These are phyloP conservation scores for Yamadazyma conglobata DNA, from an alignment of 1,139 yeast species.

Conservation along the genomic window DNA sequence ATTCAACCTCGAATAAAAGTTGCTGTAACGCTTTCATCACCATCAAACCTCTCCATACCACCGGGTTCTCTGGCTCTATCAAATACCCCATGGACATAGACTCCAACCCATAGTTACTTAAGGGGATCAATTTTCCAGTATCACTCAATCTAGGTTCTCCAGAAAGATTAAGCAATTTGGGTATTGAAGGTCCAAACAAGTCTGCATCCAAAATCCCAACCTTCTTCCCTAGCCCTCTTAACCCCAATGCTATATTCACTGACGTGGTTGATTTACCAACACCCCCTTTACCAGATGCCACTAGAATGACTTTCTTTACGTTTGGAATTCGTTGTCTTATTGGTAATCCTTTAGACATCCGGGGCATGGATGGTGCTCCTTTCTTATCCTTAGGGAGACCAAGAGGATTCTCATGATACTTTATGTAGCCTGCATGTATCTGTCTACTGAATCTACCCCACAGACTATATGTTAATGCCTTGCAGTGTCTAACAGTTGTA, in stretches of 20 bases:
- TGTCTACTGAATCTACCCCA: neutral
- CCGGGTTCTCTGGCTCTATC: slow-evolving; percentile 63
- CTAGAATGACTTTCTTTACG: slow-evolving; percentile 60
- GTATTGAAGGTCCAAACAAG: slow-evolving; percentile 81
- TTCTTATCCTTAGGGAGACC: slow-evolving; percentile 48
- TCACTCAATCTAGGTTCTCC: slow-evolving; percentile 65
- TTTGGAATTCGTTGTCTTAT: slow-evolving; percentile 54
- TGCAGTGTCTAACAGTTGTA: neutral
- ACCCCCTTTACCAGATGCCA: slow-evolving; percentile 80
- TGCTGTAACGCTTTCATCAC: slow-evolving; percentile 88
- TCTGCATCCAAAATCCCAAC: slow-evolving; percentile 80
- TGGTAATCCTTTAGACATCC: slow-evolving; percentile 51
- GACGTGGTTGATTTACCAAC: slow-evolving; percentile 61
- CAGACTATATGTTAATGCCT: neutral
- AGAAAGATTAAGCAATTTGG: slow-evolving; percentile 58
- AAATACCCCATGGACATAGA: slow-evolving; percentile 91
- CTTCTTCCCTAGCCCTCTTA: slow-evolving; percentile 50
- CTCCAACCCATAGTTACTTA: slow-evolving; percentile 73
- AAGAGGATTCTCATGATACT: slow-evolving; percentile 33
- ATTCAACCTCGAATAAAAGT: slow-evolving; percentile 72
- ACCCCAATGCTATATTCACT: slow-evolving; percentile 64
- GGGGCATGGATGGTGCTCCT: slow-evolving; percentile 22
- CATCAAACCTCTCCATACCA: slow-evolving; percentile 86
- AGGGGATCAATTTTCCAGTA: slow-evolving; percentile 59
- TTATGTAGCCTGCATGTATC: too few species aligned